Conservation (phyloP, 345 rosid species). For the Ceriops zippeliana region DNA sequence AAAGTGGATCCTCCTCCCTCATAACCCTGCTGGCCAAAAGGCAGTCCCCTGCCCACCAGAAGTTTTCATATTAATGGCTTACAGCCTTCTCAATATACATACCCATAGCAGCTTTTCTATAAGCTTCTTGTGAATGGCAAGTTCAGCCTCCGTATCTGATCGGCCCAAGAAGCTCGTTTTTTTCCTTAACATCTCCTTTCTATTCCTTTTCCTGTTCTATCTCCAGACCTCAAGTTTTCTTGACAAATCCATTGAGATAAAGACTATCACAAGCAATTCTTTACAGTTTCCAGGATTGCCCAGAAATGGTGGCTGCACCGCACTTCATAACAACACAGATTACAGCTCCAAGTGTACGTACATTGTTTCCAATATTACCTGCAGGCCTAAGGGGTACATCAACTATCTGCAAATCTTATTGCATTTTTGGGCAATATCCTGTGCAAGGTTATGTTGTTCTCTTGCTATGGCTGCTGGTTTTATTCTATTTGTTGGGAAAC, state of each 20-base stretch:
- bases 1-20: slow-evolving; percentile 2
- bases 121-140: slow-evolving; percentile 39
- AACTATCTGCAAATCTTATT: slow-evolving; percentile 77
- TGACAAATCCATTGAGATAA: slow-evolving; percentile 11
- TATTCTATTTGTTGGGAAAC: slow-evolving; percentile 76
- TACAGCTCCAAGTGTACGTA: slow-evolving; percentile 57
- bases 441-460: slow-evolving; percentile 45
- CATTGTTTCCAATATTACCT: slow-evolving; percentile 45
- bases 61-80: slow-evolving; percentile 21
- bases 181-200: slow-evolving; percentile 53
- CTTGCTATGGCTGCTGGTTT: slow-evolving; percentile 63
- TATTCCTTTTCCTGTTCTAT: slow-evolving; percentile 39
- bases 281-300: slow-evolving; percentile 8
- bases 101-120: slow-evolving; percentile 12
- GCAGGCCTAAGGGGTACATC: slow-evolving; percentile 73
- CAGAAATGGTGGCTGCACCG: slow-evolving; percentile 28
- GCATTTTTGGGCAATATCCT: slow-evolving; percentile 51
- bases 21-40: slow-evolving; percentile 14
- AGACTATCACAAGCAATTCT: slow-evolving; percentile 5
- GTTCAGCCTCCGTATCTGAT: slow-evolving; percentile 14
- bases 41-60: slow-evolving; percentile 15
- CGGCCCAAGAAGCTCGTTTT: slow-evolving; percentile 31
- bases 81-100: slow-evolving; percentile 10
- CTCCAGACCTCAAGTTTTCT: slow-evolving; percentile 21
- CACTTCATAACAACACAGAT: slow-evolving; percentile 42